Percentiles rank a stretch among this genome's conserved stretches.
Conservation (phyloP, 2,329 filamentous ascomycete genomes). For the Meredithiella fracta region DNA sequence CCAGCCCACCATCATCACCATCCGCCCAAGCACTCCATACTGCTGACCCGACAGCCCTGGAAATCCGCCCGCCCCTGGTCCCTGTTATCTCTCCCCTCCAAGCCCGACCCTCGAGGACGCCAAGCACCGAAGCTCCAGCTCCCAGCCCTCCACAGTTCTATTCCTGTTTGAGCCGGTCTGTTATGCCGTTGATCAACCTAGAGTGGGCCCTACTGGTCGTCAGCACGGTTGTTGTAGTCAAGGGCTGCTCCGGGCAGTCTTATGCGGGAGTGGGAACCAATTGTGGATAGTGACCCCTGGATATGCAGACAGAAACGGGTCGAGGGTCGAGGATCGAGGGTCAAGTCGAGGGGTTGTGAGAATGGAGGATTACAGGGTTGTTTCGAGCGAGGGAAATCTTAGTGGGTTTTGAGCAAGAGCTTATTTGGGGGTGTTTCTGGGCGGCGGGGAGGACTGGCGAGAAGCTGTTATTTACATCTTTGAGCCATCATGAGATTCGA, state of each 20-base stretch:
- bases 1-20: background rate
- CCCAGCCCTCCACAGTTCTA: no score
- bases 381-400: background rate
- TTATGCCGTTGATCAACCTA: background rate
- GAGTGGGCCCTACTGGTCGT: background rate
- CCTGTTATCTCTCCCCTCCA: background rate
- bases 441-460: background rate
- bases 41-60: background rate
- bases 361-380: background rate
- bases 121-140: background rate
- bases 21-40: no score
- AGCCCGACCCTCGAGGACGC: no score
- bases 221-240: constrained; percentile 1
- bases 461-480: background rate
- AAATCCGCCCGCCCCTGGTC: background rate
- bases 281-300: background rate
- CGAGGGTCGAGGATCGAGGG: no score
- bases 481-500: background rate
- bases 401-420: background rate
- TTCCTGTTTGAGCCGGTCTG: no score
- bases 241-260: background rate
- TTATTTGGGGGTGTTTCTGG: background rate
- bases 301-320: background rate
- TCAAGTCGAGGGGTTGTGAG: no score
- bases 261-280: background rate